Evolutionary conservation across 441 rosid species (phyloP), one percentile per base, ranked within the genome.

Genomic region (Pelargonium cotyledonis): DNA sequence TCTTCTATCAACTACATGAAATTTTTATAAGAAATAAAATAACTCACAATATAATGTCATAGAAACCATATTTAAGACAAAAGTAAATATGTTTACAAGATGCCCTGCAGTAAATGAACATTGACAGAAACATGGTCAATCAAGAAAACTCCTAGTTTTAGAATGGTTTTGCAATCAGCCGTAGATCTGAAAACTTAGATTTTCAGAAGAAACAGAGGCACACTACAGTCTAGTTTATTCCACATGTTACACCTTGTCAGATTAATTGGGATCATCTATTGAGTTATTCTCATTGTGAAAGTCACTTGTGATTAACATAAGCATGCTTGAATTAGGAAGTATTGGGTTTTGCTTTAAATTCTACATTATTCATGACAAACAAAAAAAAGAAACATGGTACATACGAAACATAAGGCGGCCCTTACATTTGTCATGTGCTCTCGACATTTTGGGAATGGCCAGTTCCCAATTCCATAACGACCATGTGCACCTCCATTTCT

Each of bases 401-500:
- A 44, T 19, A 75, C 5, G 73, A 58, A 73, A 69, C 66, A 68
- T 49, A 72, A 14, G n/a, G n/a, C n/a, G 65, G 69, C 66, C 78
- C 99, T 85, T 84, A 76, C 99, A 83, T 74, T 95, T 70, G 69
- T 70, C 89, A 95, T 86, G 77, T 83, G 86, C 73, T 84, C 93
- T 77, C 97, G 86, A 83, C 97, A 92, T 84, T 82, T 95, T 38
- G 69, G 70, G 80, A 83, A 86, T 69, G 93, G 65, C 99, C 98
- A 90, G 88, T 92, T 86, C 77, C 91, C 96, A 19, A 75, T 64
- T 69, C 97, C 96, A 75, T 95, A 95, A 53, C 95, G 86, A 75
- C 89, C 85, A 71, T 95, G 99, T 44, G 97, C 98, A 57, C 98
- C 98, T 26, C 92, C 96, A 80, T 83, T 86, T 83, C 88, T 89